Evolutionary conservation across 257 asterid species (phyloP).

Genomic region (Nicotiana tomentosiformis): DNA sequence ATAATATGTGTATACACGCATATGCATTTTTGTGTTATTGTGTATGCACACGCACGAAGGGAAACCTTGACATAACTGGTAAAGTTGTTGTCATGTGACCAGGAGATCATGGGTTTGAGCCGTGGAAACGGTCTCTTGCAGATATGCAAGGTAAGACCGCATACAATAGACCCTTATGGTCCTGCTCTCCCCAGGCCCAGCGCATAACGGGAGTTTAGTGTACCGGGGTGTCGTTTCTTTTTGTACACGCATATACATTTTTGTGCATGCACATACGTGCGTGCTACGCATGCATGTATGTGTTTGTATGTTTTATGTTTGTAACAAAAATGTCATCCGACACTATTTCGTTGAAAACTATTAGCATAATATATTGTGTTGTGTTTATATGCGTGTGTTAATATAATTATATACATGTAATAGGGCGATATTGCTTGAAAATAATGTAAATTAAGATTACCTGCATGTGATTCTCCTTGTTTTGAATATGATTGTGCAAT

Average conservation of each 20-base stretch:
- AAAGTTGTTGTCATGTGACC: too few relatives aligned
- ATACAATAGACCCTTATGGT: too few relatives aligned
- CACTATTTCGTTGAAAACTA: neutral
- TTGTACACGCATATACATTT: too few relatives aligned
- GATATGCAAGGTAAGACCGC: too few relatives aligned
- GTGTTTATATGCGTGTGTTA: too few relatives aligned
- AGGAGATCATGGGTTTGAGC: too few relatives aligned
- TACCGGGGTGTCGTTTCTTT: too few relatives aligned
- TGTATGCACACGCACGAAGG: too few relatives aligned
- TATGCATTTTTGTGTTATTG: neutral
- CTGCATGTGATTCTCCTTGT: slow-evolving; percentile 9
- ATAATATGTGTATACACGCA: neutral
- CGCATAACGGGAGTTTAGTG: too few relatives aligned
- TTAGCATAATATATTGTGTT: neutral
- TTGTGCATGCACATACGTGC: neutral
- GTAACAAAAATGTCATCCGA: neutral
- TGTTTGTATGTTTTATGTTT: neutral
- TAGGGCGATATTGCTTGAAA: neutral
- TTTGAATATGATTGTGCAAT: neutral
- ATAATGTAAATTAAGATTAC: neutral
- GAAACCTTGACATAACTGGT: too few relatives aligned
- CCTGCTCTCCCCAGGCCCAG: too few relatives aligned
- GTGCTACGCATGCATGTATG: neutral
- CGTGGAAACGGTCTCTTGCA: too few relatives aligned
- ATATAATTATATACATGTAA: neutral